Evolutionary conservation across 1,284 basidiomycete genomes (phyloP), one percentile per base, ranked within the genome.

Genomic region (Tausonia pullulans): DNA sequence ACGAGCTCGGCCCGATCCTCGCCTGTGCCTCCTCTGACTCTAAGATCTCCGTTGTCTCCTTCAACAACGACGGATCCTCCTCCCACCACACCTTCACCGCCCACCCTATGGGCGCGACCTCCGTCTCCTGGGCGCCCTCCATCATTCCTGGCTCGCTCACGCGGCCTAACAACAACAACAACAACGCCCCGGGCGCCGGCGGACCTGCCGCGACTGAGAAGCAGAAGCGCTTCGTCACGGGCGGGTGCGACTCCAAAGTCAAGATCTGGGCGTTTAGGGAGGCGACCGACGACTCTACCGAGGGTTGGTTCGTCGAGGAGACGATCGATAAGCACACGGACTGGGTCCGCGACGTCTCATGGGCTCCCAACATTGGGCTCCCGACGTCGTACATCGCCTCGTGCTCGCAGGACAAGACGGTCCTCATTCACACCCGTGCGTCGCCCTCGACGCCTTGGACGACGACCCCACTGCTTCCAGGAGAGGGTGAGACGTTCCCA

Each of bases 11-110:
- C 62, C 91, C 96, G 0, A 94, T 97, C 70, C 82, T 98, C 56
- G 94, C 93, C 1, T 98, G 95, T 72, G 95, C 95, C 1, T 95
- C 90, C n/a, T 96, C 92, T 3, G 95, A 98, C 74, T 95, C 95
- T 69, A 96, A 96, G 75, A 84, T 98, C 60, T 98, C 95, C 7
- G 93, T 98, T 41, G 80, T 98, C 67, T 91, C 89, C 6, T 98
- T 98, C 81, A 95, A 97, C 83, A 90, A 95, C 73, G 95, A 98
- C 73, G 94, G 95, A 59, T 92, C 94, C 65, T 96, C 93, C 86
- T 90, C 88, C 67, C 91, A 91, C 0, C 90, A 92, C 70, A 89
- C 97, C 70, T 97, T 98, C 79, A 87, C 90, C 58, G 96, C 90
- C 0, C 95, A 98, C 74, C 89, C 91, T 0, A 94, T 95, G 62